These are phyloP conservation scores for Macrocybe sp. DNA, from an alignment of 1,284 basidiomycete genomes.

Conservation along the genomic window DNA sequence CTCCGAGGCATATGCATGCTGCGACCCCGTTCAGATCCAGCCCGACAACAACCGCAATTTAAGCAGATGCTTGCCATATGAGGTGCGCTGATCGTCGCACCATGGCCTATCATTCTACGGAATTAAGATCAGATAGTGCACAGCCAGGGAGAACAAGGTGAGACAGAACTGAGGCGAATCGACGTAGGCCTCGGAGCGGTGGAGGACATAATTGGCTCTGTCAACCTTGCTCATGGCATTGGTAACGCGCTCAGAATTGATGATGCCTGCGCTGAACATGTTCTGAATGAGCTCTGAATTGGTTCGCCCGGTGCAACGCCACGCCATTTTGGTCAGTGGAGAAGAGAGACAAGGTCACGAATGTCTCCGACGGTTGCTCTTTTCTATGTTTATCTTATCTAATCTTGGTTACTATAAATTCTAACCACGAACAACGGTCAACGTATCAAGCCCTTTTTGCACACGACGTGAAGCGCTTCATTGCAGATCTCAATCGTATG, in stretches of 20 bases:
- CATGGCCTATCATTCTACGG: constrained; percentile 65
- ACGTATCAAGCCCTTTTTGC: no score
- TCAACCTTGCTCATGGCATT: constrained; percentile 75
- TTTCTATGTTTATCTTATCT: no score
- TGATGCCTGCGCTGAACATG: constrained; percentile 47
- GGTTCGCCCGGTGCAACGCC: constrained; percentile 66
- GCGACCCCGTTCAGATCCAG: constrained; percentile 3
- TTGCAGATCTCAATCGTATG: no score
- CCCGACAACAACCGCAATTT: constrained; percentile 4
- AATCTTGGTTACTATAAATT: no score
- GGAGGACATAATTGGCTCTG: constrained; percentile 66
- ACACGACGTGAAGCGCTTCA: no score
- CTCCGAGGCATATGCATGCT: constrained; percentile 83
- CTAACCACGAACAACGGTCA: no score
- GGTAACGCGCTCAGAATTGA: not conserved
- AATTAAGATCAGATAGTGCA: not conserved
- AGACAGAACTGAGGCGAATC: constrained; percentile 73
- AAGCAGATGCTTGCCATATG: constrained; percentile 66
- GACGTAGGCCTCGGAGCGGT: constrained; percentile 56
- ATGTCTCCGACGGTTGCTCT: no score
- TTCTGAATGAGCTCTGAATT: constrained; percentile 74
- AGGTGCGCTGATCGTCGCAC: constrained; percentile 87
- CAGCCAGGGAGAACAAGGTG: not conserved
- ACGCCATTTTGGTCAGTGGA: constrained; percentile 56
- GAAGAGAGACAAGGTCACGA: not conserved